A percentile compares a stretch with the other conserved stretches of the same genome.
phyloP scores from a whole-genome alignment of 2,329 filamentous ascomycete species.

The Colletotrichum gloeosporioides region DNA sequence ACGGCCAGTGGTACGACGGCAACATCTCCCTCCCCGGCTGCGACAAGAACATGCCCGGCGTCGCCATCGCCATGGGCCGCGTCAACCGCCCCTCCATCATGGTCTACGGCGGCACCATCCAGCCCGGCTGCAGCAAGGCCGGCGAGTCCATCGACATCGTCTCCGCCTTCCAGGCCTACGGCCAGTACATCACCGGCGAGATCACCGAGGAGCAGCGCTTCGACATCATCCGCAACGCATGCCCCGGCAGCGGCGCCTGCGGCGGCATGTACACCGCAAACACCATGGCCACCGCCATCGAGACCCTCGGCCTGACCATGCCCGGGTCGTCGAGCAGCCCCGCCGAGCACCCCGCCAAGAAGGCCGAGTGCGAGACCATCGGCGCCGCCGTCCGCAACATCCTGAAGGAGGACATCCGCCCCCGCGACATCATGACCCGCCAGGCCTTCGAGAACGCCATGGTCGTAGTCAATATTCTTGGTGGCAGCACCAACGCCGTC shows the following conservation, averaged over 20 bases:
- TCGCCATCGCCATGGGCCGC: conserved; percentile 91
- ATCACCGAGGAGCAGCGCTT: conserved; percentile 91
- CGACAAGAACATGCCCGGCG: conserved; percentile 99
- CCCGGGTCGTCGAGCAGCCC: conserved; percentile 82
- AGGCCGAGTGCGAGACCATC: conserved; percentile 73
- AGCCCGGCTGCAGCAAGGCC: conserved; percentile 81
- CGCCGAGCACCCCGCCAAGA: conserved; percentile 75
- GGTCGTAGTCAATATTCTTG: conserved; percentile 81
- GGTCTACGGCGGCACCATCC: conserved; percentile 96
- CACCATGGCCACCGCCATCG: conserved; percentile 92
- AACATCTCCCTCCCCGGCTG: conserved; percentile 97
- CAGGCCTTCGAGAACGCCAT: conserved; percentile 87
- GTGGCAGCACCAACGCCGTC: conserved; percentile 85
- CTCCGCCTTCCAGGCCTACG: conserved; percentile 97
- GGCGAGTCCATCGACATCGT: conserved; percentile 90
- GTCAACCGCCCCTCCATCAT: conserved; percentile 95
- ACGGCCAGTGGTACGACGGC: conserved; percentile 97
- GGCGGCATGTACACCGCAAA: conserved; percentile 94
- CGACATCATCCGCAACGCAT: conserved; percentile 93
- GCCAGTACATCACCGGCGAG: conserved; percentile 89
- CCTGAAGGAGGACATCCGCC: conserved; percentile 77
- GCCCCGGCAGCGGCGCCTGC: conserved; percentile 71
- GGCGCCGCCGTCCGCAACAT: conserved; percentile 78
- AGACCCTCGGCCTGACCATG: conserved; percentile 87
- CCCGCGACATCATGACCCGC: conserved; percentile 79